Percentiles rank a stretch among this genome's conserved stretches.
Evolutionary conservation across 1,284 basidiomycete genomes (phyloP).

Genomic region (Ganoderma resinaceum): DNA sequence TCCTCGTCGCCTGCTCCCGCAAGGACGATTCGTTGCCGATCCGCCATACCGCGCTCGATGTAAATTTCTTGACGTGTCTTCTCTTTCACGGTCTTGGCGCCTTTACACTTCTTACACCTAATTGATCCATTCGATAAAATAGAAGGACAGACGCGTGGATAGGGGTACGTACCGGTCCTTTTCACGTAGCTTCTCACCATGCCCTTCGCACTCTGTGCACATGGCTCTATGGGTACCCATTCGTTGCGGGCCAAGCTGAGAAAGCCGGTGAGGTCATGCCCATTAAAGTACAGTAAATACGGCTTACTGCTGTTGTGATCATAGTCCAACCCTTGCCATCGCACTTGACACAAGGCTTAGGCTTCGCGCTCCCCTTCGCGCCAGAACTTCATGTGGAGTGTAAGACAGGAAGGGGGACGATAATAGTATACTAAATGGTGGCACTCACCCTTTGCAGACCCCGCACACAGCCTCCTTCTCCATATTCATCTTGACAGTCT

Average conservation of each 20-base stretch:
- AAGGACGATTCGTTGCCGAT: constrained; percentile 87
- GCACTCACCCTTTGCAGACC: constrained; percentile 79
- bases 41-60: constrained; percentile 89
- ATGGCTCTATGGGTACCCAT: constrained; percentile 59
- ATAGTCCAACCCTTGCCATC: constrained; percentile 84
- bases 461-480: constrained; percentile 86
- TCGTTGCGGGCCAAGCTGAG: constrained; percentile 55
- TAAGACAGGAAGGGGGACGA: background rate
- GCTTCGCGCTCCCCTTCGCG: constrained; percentile 80
- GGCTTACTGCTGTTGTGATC: constrained; percentile 63
- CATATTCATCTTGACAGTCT: constrained; percentile 88
- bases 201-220: constrained; percentile 85
- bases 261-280: constrained; percentile 15
- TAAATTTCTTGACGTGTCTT: constrained; percentile 89
- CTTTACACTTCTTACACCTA: constrained; percentile 97
- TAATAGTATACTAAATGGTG: background rate
- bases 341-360: constrained; percentile 84
- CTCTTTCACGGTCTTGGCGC: constrained; percentile 83
- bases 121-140: background rate
- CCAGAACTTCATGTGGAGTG: constrained; percentile 64
- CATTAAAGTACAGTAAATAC: constrained; percentile 6
- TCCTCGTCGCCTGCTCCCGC: constrained; percentile 91
- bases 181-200: constrained; percentile 83
- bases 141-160: no score
- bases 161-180: constrained; percentile 76